Percentiles rank a stretch among this genome's conserved stretches.
These are phyloP conservation scores for Penstemon barbatus DNA, from an alignment of 257 asterid species.

Conservation along the genomic window DNA sequence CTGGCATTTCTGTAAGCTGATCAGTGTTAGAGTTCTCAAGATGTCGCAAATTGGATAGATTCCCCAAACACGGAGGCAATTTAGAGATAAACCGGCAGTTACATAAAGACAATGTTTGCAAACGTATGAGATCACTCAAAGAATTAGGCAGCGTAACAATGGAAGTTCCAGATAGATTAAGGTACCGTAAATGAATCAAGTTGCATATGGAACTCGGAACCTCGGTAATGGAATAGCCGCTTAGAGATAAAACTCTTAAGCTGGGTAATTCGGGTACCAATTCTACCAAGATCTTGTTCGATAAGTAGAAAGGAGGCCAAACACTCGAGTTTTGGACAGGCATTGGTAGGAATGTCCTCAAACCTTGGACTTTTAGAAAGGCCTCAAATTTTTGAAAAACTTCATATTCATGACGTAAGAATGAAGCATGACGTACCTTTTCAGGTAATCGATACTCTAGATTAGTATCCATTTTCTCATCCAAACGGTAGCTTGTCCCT, in stretches of 20 bases:
- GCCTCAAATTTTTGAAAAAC: slow-evolving; percentile 40
- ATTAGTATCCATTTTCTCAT: slow-evolving; percentile 50
- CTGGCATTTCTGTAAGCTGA: slow-evolving; percentile 56
- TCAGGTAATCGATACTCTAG: slow-evolving; percentile 30
- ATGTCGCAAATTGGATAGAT: slow-evolving; percentile 54
- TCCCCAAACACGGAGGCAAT: slow-evolving; percentile 54
- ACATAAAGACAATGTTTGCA: slow-evolving; percentile 52
- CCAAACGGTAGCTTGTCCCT: slow-evolving; percentile 50
- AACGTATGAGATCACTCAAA: slow-evolving; percentile 39
- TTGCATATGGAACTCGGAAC: slow-evolving; percentile 48
- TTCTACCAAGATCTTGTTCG: slow-evolving; percentile 44
- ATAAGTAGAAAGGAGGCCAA: slow-evolving; percentile 55
- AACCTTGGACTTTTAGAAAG: slow-evolving; percentile 36
- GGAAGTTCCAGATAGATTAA: slow-evolving; percentile 54
- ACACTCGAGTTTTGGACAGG: slow-evolving; percentile 50
- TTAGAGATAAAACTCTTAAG: slow-evolving; percentile 53
- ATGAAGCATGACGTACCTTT: slow-evolving; percentile 48
- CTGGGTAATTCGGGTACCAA: slow-evolving; percentile 44
- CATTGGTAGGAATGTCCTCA: slow-evolving; percentile 65
- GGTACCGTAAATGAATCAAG: slow-evolving; percentile 53
- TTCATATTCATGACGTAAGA: slow-evolving; percentile 41
- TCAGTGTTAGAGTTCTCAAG: slow-evolving; percentile 61
- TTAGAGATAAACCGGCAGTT: slow-evolving; percentile 53
- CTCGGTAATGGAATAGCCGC: slow-evolving; percentile 54
- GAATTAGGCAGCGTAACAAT: slow-evolving; percentile 45